phyloP scores from a whole-genome alignment of 345 rosid species.

The Brassica incana region DNA sequence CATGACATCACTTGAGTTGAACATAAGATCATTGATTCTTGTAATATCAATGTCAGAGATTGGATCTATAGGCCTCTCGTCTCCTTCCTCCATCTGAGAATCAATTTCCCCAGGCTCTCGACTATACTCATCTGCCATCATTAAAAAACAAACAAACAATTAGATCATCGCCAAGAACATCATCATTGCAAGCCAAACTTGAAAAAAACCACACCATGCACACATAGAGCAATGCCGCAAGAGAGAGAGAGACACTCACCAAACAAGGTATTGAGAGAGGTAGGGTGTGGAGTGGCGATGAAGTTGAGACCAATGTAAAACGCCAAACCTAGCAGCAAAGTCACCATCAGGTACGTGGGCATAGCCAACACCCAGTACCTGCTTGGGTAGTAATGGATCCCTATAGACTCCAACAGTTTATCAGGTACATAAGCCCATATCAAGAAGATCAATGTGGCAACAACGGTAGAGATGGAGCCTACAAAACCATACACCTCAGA shows the following conservation, averaged over 20 bases:
- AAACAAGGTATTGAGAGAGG: slow-evolving; percentile 61
- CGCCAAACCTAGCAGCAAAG: slow-evolving; percentile 47
- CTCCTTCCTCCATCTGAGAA: slow-evolving; percentile 45
- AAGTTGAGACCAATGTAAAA: slow-evolving; percentile 84
- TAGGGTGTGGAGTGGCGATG: slow-evolving; percentile 65
- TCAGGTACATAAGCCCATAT: slow-evolving; percentile 93
- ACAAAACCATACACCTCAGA: slow-evolving; percentile 91
- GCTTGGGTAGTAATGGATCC: slow-evolving; percentile 77
- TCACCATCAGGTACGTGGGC: slow-evolving; percentile 69
- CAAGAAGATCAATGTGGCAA: slow-evolving; percentile 72
- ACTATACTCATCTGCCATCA: slow-evolving; percentile 71
- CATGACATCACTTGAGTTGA: slow-evolving; percentile 31
- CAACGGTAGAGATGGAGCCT: slow-evolving; percentile 78
- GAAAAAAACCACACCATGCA: background rate
- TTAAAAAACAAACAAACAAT: background rate
- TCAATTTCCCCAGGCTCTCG: slow-evolving; percentile 56
- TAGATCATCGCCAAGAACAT: background rate
- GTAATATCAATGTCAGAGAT: slow-evolving; percentile 67
- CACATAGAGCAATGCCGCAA: background rate
- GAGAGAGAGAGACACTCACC: slow-evolving; percentile 38
- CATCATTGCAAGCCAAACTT: slow-evolving; percentile 7
- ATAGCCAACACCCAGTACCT: slow-evolving; percentile 86
- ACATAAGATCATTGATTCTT: slow-evolving; percentile 61
- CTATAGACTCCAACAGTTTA: slow-evolving; percentile 57
- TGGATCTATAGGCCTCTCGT: slow-evolving; percentile 66